Conservation (phyloP, 176 grass and related monocot genomes). For the sorghum (Sorghum bicolor) region Sorghum_bicolor_NCBIv3 NC_012874.2:5756001-5756500, state of each 20-base stretch:
- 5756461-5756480: conserved; percentile 97
- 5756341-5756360: background rate
- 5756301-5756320: background rate
- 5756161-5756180: conserved; percentile 57
- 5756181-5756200: conserved; percentile 84
- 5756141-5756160: conserved; percentile 54
- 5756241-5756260: background rate
- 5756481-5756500: conserved; percentile 72
- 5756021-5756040: conserved; percentile 77
- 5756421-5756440: conserved; percentile 22
- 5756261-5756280: background rate
- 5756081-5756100: conserved; percentile 71
- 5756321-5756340: background rate
- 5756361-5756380: too few species aligned
- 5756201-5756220: conserved; percentile 52
- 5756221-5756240: background rate
- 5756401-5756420: conserved; percentile 68
- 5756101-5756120: conserved; percentile 72
- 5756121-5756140: conserved; percentile 61
- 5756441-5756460: conserved; percentile 73
- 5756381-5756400: conserved; percentile 50
- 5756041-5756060: conserved; percentile 40
- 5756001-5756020: conserved; percentile 1
- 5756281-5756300: background rate
- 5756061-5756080: conserved; percentile 74